Conservation (phyloP, 1,284 basidiomycete genomes). For the Ceratobasidium sp. region DNA sequence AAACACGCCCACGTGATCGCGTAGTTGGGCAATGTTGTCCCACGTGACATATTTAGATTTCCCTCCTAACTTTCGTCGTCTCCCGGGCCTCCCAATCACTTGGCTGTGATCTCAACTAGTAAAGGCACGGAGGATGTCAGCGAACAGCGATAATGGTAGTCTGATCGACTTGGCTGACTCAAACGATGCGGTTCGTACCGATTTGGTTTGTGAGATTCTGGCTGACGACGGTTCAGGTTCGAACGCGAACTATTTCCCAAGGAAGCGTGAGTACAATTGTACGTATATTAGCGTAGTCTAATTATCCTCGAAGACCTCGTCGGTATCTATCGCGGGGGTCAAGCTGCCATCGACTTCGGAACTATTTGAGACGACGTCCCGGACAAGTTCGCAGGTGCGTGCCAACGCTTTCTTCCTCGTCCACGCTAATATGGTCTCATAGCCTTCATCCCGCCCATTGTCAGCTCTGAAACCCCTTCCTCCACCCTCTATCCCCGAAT, state of each 20-base stretch:
- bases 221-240: background rate
- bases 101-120: background rate
- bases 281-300: background rate
- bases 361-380: constrained; percentile 2
- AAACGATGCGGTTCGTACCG: background rate
- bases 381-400: constrained; percentile 2
- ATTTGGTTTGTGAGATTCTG: background rate
- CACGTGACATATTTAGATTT: constrained; percentile 19
- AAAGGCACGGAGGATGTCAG: background rate
- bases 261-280: constrained; percentile 7
- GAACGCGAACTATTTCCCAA: background rate
- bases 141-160: background rate
- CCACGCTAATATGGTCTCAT: background rate
- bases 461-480: constrained; percentile 16
- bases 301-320: background rate
- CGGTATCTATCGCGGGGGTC: background rate
- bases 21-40: constrained; percentile 22
- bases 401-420: too few species aligned
- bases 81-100: background rate
- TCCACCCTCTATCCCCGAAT: constrained; percentile 5
- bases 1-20: constrained; percentile 30
- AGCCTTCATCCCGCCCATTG: constrained; percentile 16
- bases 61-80: constrained; percentile 30
- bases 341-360: constrained; percentile 14
- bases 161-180: constrained; percentile 5